These are phyloP conservation scores for Lathyrus oleraceus DNA, from an alignment of 306 rosid species.

Conservation along the genomic window DNA sequence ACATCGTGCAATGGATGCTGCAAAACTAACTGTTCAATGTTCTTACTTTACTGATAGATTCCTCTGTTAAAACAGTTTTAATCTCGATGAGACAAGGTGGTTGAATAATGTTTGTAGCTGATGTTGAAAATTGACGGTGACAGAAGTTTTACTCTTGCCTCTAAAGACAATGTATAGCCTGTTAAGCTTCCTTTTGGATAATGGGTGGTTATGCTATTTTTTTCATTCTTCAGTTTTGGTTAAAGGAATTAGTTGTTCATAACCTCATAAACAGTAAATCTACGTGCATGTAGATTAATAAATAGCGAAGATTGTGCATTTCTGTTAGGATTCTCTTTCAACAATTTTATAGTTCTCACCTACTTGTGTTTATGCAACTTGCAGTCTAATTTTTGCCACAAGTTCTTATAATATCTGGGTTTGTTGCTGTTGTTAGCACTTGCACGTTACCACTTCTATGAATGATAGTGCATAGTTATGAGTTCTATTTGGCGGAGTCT, in stretches of 20 bases:
- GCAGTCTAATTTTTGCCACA: neutral
- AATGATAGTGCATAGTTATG: neutral
- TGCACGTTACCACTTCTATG: neutral
- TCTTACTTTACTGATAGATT: slow-evolving; percentile 4
- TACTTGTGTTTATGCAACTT: slow-evolving; percentile 5
- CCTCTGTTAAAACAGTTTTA: slow-evolving; percentile 1
- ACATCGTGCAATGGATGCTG: slow-evolving; percentile 78
- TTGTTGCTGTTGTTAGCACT: neutral
- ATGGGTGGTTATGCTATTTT: slow-evolving; percentile 7
- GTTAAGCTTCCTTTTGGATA: slow-evolving; percentile 32
- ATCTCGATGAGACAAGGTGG: neutral
- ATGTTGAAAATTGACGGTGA: neutral
- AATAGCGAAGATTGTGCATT: neutral
- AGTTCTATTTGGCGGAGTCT: neutral
- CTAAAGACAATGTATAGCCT: slow-evolving; percentile 29
- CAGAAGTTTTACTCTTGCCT: neutral
- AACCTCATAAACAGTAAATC: neutral
- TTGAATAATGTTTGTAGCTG: slow-evolving; percentile 19
- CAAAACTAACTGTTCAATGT: slow-evolving; percentile 37
- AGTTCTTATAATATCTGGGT: neutral
- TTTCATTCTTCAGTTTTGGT: slow-evolving; percentile 9
- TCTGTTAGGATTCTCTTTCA: neutral
- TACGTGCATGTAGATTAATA: slow-evolving; percentile 21
- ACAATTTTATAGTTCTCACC: neutral
- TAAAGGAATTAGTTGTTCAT: slow-evolving; percentile 12